Conservation (phyloP, 805 yeast genomes). For the Hanseniaspora guilliermondii region DNA sequence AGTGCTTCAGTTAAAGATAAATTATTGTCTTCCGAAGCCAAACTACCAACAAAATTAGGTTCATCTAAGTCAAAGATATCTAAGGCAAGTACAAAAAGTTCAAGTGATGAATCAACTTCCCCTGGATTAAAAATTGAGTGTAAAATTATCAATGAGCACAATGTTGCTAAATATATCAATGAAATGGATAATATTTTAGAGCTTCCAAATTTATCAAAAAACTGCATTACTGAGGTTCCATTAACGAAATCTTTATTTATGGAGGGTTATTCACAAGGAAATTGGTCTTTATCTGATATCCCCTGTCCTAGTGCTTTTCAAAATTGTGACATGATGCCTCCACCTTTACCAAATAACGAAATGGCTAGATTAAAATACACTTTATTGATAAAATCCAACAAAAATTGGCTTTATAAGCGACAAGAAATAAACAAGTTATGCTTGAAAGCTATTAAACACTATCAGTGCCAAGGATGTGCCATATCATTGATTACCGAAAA, state of each 20-base stretch:
- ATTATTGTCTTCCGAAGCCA: neutral
- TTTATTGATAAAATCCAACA: constrained; percentile 28
- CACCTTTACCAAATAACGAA: constrained; percentile 51
- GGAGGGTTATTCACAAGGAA: constrained; percentile 45
- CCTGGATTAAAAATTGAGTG: neutral
- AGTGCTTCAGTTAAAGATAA: neutral
- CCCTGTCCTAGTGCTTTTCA: constrained; percentile 44
- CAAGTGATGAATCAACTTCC: neutral
- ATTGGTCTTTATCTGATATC: constrained; percentile 43
- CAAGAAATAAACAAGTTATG: constrained; percentile 30
- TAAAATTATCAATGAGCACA: no score
- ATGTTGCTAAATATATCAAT: neutral
- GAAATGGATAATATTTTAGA: neutral
- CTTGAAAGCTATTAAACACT: constrained; percentile 30
- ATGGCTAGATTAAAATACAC: constrained; percentile 34
- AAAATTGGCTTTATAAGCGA: constrained; percentile 39
- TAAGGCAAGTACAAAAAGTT: neutral
- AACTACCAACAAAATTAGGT: neutral
- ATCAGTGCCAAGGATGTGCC: constrained; percentile 41
- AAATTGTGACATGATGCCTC: constrained; percentile 37
- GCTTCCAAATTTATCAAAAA: neutral
- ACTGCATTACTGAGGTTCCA: constrained; percentile 24
- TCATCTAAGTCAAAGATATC: neutral
- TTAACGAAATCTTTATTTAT: constrained; percentile 42
- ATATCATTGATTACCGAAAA: constrained; percentile 44